A percentile compares a stretch with the other conserved stretches of the same genome.
phyloP scores from a whole-genome alignment of 305 asterid genomes.

The Stenogyne calaminthoides region DNA sequence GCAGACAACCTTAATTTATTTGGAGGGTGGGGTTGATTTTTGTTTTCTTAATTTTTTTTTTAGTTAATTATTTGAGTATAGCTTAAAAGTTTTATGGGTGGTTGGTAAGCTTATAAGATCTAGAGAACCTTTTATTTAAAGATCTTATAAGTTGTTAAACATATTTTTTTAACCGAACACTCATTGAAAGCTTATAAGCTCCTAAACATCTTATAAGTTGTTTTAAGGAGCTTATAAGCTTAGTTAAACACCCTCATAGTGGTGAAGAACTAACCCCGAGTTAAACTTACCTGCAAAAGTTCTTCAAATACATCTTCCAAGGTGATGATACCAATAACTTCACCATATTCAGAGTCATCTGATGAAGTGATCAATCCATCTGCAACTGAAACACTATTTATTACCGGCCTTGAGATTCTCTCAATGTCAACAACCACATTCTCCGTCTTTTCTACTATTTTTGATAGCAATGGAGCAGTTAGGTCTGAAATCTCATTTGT shows the following conservation, averaged over 20 bases:
- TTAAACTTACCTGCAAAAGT: slow-evolving; percentile 68
- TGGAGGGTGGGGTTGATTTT: background rate
- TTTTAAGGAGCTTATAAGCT: background rate
- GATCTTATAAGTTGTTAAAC: background rate
- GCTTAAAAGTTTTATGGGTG: background rate
- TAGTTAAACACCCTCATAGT: background rate
- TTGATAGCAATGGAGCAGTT: slow-evolving; percentile 55
- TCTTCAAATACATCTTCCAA: slow-evolving; percentile 96
- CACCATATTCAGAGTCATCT: slow-evolving; percentile 76
- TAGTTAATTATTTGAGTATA: too few species aligned
- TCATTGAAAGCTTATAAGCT: too few species aligned
- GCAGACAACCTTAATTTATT: background rate
- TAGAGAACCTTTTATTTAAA: background rate
- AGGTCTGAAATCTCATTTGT: slow-evolving; percentile 39
- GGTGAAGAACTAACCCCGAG: slow-evolving; percentile 6
- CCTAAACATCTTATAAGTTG: too few species aligned
- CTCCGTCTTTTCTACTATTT: slow-evolving; percentile 45
- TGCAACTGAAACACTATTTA: slow-evolving; percentile 35
- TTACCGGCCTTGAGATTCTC: slow-evolving; percentile 33
- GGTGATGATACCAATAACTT: slow-evolving; percentile 88
- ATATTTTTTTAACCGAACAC: too few species aligned
- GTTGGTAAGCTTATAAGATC: background rate
- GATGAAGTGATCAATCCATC: slow-evolving; percentile 36
- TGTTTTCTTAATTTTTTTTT: too few species aligned
- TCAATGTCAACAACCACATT: slow-evolving; percentile 61